These are phyloP conservation scores for Suillus sp. DNA, from an alignment of 768 basidiomycete species.

Conservation along the genomic window DNA sequence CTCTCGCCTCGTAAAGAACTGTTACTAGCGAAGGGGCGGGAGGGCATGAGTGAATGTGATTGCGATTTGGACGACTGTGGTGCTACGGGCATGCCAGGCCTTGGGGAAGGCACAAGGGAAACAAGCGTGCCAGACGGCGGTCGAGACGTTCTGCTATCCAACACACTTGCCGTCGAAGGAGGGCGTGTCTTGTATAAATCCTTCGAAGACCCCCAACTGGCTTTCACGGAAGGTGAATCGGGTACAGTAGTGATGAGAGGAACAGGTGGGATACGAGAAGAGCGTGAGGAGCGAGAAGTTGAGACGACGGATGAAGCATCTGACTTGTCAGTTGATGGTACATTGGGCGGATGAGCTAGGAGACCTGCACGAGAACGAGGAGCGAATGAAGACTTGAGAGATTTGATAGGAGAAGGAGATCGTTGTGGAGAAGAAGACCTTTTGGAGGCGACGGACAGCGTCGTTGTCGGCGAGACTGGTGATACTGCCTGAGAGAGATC, in stretches of 20 bases:
- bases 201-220: slow-evolving; percentile 13
- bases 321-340: slow-evolving; percentile 28
- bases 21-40: slow-evolving; percentile 57
- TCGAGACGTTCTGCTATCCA: slow-evolving; percentile 18
- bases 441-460: background rate
- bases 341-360: slow-evolving; percentile 1
- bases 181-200: slow-evolving; percentile 17
- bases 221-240: slow-evolving; percentile 35
- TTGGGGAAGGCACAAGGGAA: slow-evolving; percentile 14
- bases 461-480: slow-evolving; percentile 1
- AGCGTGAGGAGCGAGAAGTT: slow-evolving; percentile 24
- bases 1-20: slow-evolving; percentile 52
- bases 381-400: slow-evolving; percentile 16
- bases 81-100: slow-evolving; percentile 12
- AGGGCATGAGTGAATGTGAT: slow-evolving; percentile 31
- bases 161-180: slow-evolving; percentile 14
- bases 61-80: slow-evolving; percentile 25
- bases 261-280: slow-evolving; percentile 30
- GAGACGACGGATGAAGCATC: slow-evolving; percentile 30
- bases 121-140: slow-evolving; percentile 15
- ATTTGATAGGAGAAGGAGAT: slow-evolving; percentile 16
- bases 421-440: slow-evolving; percentile 11
- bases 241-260: slow-evolving; percentile 36
- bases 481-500: slow-evolving; percentile 19
- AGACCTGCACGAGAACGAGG: slow-evolving; percentile 20